A percentile compares a stretch with the other conserved stretches of the same genome.
Conservation (phyloP, 495 filamentous ascomycete genomes). For the Penicillium diatomitis region DNA sequence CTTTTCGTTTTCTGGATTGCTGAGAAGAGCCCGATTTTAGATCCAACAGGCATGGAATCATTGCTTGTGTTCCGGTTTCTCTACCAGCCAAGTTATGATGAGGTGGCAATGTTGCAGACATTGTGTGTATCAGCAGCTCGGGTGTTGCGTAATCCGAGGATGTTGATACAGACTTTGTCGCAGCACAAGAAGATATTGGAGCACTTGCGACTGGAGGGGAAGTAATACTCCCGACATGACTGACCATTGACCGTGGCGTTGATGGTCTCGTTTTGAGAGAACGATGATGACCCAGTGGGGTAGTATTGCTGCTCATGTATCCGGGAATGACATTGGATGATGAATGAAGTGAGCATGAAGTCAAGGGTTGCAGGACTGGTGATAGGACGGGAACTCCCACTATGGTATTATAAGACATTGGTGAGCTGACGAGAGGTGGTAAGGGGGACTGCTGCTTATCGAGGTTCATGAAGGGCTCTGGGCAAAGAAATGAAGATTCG, state of each 20-base stretch:
- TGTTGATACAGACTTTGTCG: slow-evolving; percentile 12
- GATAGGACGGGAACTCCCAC: slow-evolving; percentile 19
- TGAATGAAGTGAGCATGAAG: slow-evolving; percentile 26
- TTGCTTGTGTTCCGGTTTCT: slow-evolving; percentile 20
- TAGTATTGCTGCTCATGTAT: slow-evolving; percentile 31
- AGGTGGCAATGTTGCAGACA: no score
- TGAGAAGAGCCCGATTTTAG: slow-evolving; percentile 74
- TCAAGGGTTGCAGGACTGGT: slow-evolving; percentile 22
- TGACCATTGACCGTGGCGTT: slow-evolving; percentile 42
- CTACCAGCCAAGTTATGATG: no score
- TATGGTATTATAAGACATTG: slow-evolving; percentile 17
- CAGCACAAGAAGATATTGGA: slow-evolving; percentile 12
- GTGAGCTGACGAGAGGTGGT: no score
- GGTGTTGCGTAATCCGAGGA: no score
- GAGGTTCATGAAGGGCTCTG: no score
- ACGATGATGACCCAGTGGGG: slow-evolving; percentile 24
- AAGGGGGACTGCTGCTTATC: no score
- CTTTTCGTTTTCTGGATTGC: slow-evolving; percentile 83
- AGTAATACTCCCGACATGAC: slow-evolving; percentile 36
- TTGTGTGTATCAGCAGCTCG: no score
- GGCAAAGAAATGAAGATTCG: no score
- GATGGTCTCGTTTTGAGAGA: slow-evolving; percentile 50
- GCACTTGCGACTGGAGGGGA: slow-evolving; percentile 32
- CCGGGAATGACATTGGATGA: slow-evolving; percentile 34
- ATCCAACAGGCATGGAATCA: slow-evolving; percentile 57